Conservation (phyloP, 2,329 filamentous ascomycete species). For the Emergomyces orientalis region DNA sequence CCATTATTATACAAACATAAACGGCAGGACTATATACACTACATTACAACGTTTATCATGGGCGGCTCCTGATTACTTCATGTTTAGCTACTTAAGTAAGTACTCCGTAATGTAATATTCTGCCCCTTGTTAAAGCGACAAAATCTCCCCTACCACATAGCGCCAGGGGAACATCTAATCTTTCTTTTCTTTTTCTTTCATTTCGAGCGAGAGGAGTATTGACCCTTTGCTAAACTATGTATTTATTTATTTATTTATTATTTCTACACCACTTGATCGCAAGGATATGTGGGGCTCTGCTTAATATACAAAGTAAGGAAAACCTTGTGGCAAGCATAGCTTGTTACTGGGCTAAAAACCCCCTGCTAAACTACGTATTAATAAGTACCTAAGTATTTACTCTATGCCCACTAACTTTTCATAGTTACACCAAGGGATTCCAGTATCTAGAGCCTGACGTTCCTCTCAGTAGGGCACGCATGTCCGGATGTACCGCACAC, state of each 20-base stretch:
- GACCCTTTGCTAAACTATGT: too few species aligned
- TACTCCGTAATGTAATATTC: too few species aligned
- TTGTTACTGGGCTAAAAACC: too few species aligned
- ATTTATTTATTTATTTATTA: too few species aligned
- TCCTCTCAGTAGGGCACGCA: neutral
- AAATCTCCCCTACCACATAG: neutral
- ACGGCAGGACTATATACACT: neutral
- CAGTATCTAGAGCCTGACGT: neutral
- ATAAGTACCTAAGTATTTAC: neutral
- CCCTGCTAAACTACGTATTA: too few species aligned
- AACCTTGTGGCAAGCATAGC: too few species aligned
- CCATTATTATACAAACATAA: too few species aligned
- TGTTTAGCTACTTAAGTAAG: neutral
- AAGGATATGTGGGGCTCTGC: too few species aligned
- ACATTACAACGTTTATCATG: neutral
- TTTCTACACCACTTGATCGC: too few species aligned
- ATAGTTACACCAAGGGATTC: neutral
- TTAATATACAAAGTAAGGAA: too few species aligned
- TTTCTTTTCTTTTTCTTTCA: neutral
- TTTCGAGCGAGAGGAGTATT: neutral
- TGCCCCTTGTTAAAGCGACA: neutral
- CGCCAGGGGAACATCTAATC: neutral
- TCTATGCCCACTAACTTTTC: neutral
- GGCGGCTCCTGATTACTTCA: neutral
- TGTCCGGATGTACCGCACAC: neutral